Evolutionary conservation across 768 basidiomycete species (phyloP).

Genomic region (Phaffia australis): DNA sequence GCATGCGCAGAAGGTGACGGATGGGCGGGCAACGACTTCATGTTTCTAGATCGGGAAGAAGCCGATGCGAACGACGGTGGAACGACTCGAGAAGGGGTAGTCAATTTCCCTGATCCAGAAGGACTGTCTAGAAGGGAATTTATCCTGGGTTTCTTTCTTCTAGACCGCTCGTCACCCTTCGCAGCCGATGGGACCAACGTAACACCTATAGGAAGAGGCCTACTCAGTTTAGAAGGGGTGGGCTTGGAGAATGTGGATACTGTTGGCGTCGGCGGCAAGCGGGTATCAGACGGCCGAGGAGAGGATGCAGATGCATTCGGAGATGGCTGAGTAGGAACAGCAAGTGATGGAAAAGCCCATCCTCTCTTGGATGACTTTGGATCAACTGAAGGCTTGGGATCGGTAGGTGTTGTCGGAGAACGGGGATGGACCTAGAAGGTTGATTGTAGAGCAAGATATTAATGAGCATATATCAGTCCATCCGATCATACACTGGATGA

Average conservation of each 20-base stretch:
- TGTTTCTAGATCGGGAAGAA: neutral
- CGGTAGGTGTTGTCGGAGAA: too few relatives aligned
- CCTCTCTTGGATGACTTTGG: too few relatives aligned
- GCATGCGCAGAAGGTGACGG: slow-evolving; percentile 1
- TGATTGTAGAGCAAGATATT: too few relatives aligned
- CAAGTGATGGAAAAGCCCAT: too few relatives aligned
- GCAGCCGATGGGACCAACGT: neutral
- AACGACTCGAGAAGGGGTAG: neutral
- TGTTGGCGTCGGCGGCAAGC: neutral
- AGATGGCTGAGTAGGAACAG: too few relatives aligned
- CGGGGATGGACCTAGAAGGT: too few relatives aligned
- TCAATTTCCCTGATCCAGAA: neutral
- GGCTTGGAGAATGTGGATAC: neutral
- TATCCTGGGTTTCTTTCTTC: neutral
- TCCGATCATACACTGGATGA: too few relatives aligned
- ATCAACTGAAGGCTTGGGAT: too few relatives aligned
- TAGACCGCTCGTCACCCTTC: too few relatives aligned
- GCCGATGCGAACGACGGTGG: neutral
- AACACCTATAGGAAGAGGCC: neutral
- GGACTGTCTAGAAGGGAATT: neutral
- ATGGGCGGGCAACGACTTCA: neutral
- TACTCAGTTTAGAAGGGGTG: neutral
- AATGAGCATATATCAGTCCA: too few relatives aligned
- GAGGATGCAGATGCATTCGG: too few relatives aligned
- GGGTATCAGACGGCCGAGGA: too few relatives aligned